These are phyloP conservation scores for Crithidia mellificae DNA, from an alignment of 208 protist species.

Conservation along the genomic window DNA sequence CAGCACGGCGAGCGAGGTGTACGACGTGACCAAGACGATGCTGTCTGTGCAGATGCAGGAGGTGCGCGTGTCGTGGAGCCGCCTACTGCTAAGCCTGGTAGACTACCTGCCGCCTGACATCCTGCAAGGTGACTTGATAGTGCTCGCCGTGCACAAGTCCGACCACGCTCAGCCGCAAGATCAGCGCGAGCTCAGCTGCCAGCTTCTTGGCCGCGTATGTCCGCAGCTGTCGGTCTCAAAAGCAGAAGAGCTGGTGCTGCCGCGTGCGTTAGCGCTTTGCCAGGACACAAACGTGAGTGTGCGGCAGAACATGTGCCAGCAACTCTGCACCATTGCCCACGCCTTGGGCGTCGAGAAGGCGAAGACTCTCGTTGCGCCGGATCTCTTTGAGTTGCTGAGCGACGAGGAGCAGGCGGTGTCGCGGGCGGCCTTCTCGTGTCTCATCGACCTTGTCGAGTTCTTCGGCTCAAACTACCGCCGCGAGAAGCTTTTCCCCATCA, in stretches of 20 bases:
- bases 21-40: conserved; percentile 87
- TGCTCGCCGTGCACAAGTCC: conserved; percentile 74
- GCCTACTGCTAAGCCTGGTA: conserved; percentile 68
- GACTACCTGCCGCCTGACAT: conserved; percentile 58
- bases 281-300: conserved; percentile 91
- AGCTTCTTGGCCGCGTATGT: conserved; percentile 77
- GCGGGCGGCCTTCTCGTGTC: conserved; percentile 83
- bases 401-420: conserved; percentile 89
- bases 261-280: conserved; percentile 81
- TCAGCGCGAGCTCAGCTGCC: conserved; percentile 89
- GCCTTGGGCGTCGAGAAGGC: conserved; percentile 76
- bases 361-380: conserved; percentile 70
- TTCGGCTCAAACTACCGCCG: conserved; percentile 83
- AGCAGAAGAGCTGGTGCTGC: conserved; percentile 69
- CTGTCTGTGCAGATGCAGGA: conserved; percentile 78
- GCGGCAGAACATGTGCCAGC: conserved; percentile 80
- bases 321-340: conserved; percentile 80
- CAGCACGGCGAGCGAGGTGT: conserved; percentile 57
- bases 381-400: conserved; percentile 90
- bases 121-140: conserved; percentile 69
- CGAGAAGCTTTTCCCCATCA: conserved; percentile 87
- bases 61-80: conserved; percentile 81
- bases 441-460: conserved; percentile 90
- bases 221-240: conserved; percentile 50
- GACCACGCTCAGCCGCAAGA: conserved; percentile 87